A percentile compares a stretch with the other conserved stretches of the same genome.
Conservation (phyloP, 768 basidiomycete species). For the Phylloporus arenicola region DNA sequence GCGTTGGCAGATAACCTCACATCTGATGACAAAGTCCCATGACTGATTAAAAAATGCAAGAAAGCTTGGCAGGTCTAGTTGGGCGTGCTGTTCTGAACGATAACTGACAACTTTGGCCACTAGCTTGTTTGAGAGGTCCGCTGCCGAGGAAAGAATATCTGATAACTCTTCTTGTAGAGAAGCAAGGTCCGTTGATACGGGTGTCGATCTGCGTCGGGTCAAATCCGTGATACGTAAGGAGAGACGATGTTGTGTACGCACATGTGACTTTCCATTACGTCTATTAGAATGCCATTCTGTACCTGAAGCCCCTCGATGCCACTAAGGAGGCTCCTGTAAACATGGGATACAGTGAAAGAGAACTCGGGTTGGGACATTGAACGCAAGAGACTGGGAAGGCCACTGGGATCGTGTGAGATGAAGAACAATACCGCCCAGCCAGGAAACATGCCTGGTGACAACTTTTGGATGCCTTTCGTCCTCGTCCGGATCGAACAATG, state of each 20-base stretch:
- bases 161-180: constrained; percentile 59
- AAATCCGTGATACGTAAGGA: neutral
- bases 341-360: constrained; percentile 48
- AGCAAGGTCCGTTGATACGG: constrained; percentile 37
- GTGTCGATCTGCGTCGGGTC: constrained; percentile 31
- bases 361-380: constrained; percentile 68
- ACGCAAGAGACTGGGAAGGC: constrained; percentile 52
- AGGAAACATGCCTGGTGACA: constrained; percentile 18
- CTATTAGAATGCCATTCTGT: constrained; percentile 53
- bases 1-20: constrained; percentile 76
- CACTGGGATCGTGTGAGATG: constrained; percentile 15
- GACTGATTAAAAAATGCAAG: constrained; percentile 75
- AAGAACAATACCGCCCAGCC: neutral
- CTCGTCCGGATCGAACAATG: constrained; percentile 52
- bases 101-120: constrained; percentile 72
- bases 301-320: constrained; percentile 63
- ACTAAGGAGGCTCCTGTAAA: constrained; percentile 59
- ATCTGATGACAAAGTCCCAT: constrained; percentile 86
- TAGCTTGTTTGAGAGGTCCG: constrained; percentile 82
- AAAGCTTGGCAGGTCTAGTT: constrained; percentile 69
- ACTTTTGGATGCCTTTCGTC: constrained; percentile 37
- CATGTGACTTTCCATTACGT: constrained; percentile 49
- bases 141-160: constrained; percentile 72
- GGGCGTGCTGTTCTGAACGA: constrained; percentile 74
- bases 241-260: constrained; percentile 19